Conservation (phyloP, 2,329 filamentous ascomycete genomes). For the Stemphylium beticola region DNA sequence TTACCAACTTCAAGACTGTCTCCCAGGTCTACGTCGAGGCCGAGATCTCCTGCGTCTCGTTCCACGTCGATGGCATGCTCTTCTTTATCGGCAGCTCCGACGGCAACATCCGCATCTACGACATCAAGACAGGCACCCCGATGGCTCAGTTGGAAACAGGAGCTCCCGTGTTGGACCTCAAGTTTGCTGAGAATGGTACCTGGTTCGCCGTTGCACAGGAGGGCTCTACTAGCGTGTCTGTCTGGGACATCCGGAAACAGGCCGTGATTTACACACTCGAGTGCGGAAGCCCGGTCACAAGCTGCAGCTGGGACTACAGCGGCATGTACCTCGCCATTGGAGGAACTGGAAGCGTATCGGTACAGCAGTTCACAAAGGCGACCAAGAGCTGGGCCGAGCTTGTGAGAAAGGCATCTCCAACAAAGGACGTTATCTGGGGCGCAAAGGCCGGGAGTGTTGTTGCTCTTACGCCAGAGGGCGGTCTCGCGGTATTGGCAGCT, state of each 20-base stretch:
- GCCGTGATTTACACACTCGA: constrained; percentile 85
- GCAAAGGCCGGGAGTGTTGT: constrained; percentile 75
- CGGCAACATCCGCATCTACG: constrained; percentile 86
- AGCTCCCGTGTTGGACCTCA: constrained; percentile 74
- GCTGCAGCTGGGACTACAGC: constrained; percentile 89
- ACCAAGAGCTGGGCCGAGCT: constrained; percentile 90
- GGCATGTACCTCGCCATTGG: constrained; percentile 89
- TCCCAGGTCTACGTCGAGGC: constrained; percentile 79
- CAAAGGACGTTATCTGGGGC: constrained; percentile 79
- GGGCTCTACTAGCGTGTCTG: constrained; percentile 76
- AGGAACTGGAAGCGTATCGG: constrained; percentile 79
- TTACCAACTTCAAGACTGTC: constrained; percentile 69
- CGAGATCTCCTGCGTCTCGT: constrained; percentile 79
- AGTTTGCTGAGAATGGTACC: constrained; percentile 95
- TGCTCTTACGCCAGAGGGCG: constrained; percentile 75
- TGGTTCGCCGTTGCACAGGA: constrained; percentile 88
- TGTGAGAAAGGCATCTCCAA: constrained; percentile 75
- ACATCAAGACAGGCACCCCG: constrained; percentile 78
- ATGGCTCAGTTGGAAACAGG: constrained; percentile 73
- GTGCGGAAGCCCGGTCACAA: constrained; percentile 76
- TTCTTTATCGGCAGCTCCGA: constrained; percentile 81
- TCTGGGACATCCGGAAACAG: constrained; percentile 92
- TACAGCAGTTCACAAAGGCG: constrained; percentile 88
- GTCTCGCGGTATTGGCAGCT: constrained; percentile 70
- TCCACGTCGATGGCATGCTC: constrained; percentile 97